phyloP scores from a whole-genome alignment of 2,329 filamentous ascomycete genomes.

The Ophiocordyceps polyrhachis-furcata region DNA sequence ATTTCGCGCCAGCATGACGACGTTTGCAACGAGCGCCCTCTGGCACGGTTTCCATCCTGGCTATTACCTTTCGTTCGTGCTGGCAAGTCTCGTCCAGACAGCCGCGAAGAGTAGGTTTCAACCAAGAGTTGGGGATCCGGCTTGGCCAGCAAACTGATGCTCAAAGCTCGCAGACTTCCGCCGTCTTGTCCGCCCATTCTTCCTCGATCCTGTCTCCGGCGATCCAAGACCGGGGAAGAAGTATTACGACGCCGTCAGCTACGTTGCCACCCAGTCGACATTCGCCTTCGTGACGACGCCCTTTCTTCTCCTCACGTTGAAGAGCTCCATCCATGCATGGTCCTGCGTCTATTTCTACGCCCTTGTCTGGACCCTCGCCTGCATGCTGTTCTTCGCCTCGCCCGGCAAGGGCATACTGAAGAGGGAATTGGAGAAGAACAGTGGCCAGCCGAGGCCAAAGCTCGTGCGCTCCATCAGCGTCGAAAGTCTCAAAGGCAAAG shows the following conservation, averaged over 20 bases:
- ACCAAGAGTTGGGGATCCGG: too few relatives aligned
- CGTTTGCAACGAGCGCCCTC: conserved; percentile 83
- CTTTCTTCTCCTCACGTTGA: conserved; percentile 65
- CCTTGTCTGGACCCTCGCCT: conserved; percentile 43
- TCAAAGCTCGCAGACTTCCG: conserved; percentile 48
- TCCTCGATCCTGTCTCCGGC: conserved; percentile 60
- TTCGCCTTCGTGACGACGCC: conserved; percentile 72
- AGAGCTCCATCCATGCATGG: conserved; percentile 59
- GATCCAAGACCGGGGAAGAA: conserved; percentile 52
- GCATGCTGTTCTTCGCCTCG: conserved; percentile 61
- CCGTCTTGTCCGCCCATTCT: conserved; percentile 78
- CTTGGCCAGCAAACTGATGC: background rate
- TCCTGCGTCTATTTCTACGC: conserved; percentile 76
- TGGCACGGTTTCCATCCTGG: conserved; percentile 98
- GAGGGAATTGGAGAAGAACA: conserved; percentile 38
- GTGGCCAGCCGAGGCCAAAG: conserved; percentile 24
- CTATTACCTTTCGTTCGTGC: conserved; percentile 80
- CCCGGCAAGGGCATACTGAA: conserved; percentile 48
- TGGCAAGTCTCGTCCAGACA: conserved; percentile 83
- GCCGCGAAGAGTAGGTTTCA: conserved; percentile 67
- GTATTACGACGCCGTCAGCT: conserved; percentile 71
- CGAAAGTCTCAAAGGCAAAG: conserved; percentile 34
- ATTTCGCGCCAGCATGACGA: conserved; percentile 84
- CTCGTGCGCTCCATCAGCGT: conserved; percentile 33
- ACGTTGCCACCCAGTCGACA: conserved; percentile 57